Evolutionary conservation across 2,329 filamentous ascomycete species (phyloP).

Genomic region (Exutisphaerella laricina): DNA sequence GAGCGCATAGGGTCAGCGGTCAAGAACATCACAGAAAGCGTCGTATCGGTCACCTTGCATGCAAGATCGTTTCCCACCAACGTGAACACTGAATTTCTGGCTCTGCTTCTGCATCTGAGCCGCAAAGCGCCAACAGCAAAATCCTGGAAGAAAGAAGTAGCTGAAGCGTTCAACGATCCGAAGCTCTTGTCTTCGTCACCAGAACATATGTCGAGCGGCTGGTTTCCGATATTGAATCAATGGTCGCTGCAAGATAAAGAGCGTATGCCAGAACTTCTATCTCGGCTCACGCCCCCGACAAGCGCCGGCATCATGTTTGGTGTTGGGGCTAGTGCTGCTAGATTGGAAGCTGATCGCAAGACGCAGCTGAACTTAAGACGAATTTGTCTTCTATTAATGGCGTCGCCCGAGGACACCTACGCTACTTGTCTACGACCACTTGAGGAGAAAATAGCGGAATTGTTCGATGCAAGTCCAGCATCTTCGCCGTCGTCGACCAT

Average conservation of each 20-base stretch:
- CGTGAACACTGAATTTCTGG: slow-evolving; percentile 64
- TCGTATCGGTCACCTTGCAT: slow-evolving; percentile 75
- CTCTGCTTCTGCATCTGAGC: slow-evolving; percentile 69
- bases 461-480: slow-evolving; percentile 74
- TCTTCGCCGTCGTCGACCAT: slow-evolving; percentile 90
- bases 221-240: slow-evolving; percentile 78
- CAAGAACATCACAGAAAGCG: slow-evolving; percentile 72
- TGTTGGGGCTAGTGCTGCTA: slow-evolving; percentile 89
- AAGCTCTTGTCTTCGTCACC: slow-evolving; percentile 73
- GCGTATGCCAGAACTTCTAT: slow-evolving; percentile 71
- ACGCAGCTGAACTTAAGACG: slow-evolving; percentile 85
- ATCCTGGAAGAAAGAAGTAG: slow-evolving; percentile 85
- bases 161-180: slow-evolving; percentile 84
- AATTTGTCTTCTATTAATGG: slow-evolving; percentile 71
- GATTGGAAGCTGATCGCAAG: slow-evolving; percentile 90
- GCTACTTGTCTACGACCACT: slow-evolving; percentile 67
- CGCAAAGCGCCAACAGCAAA: slow-evolving; percentile 76
- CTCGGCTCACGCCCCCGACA: slow-evolving; percentile 73
- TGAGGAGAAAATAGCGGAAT: slow-evolving; percentile 78
- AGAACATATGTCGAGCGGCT: slow-evolving; percentile 62
- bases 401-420: slow-evolving; percentile 71
- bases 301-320: slow-evolving; percentile 97
- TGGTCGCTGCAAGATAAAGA: slow-evolving; percentile 87
- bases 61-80: slow-evolving; percentile 84
- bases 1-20: slow-evolving; percentile 78